phyloP scores from a whole-genome alignment of 2,329 filamentous ascomycete species.

The Talaromyces atroroseus region DNA sequence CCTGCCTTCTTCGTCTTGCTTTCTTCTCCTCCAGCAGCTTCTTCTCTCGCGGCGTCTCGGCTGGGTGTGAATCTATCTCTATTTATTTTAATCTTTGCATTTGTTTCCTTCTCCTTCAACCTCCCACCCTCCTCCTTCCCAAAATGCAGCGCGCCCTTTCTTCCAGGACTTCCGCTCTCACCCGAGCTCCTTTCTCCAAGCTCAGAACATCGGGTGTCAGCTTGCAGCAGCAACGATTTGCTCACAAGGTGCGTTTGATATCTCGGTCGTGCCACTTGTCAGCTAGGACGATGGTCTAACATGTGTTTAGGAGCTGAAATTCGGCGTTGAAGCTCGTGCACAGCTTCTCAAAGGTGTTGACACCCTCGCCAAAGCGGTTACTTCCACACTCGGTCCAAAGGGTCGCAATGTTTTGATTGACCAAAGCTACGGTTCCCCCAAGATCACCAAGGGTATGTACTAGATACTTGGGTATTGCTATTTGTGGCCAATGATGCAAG shows the following conservation, averaged over 20 bases:
- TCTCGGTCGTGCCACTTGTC: not conserved
- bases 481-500: not conserved
- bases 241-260: slow-evolving; percentile 73
- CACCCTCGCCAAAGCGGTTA: slow-evolving; percentile 91
- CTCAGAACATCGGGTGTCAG: slow-evolving; percentile 61
- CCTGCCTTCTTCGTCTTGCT: slow-evolving; percentile 23
- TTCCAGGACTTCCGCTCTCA: slow-evolving; percentile 75
- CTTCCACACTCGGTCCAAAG: slow-evolving; percentile 94
- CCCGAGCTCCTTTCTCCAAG: slow-evolving; percentile 56
- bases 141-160: slow-evolving; percentile 95
- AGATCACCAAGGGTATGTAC: slow-evolving; percentile 93
- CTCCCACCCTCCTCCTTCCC: slow-evolving; percentile 19
- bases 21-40: slow-evolving; percentile 13
- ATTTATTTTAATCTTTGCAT: slow-evolving; percentile 20
- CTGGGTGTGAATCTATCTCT: slow-evolving; percentile 27
- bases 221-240: slow-evolving; percentile 88
- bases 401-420: slow-evolving; percentile 98
- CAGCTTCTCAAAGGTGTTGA: slow-evolving; percentile 89
- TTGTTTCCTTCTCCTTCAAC: slow-evolving; percentile 18
- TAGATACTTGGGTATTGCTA: not conserved
- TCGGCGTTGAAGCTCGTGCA: slow-evolving; percentile 90
- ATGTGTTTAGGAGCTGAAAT: slow-evolving; percentile 77
- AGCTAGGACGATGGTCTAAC: slow-evolving; percentile 15
- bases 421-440: slow-evolving; percentile 96
- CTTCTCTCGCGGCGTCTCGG: slow-evolving; percentile 25